Base-by-base conservation (phyloP, 345 rosid genomes). In the Gossypium rotundifolium region DNA sequence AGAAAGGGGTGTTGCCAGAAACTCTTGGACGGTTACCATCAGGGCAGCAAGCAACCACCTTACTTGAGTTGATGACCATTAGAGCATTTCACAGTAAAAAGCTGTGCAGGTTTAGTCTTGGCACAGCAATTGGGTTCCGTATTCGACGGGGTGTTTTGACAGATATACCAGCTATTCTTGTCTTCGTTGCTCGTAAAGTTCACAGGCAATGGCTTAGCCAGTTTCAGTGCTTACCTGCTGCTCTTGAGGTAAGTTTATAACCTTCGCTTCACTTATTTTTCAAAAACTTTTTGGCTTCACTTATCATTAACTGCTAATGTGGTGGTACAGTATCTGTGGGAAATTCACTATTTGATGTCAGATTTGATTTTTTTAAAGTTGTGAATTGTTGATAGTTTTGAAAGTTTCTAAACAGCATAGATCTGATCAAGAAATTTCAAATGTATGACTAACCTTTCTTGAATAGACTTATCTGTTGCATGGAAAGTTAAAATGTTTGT, bases 31-130 rank as follows among this genome's bases (percentile, higher is more conserved):
- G 83, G 73, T 79, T 87, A 78, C 97, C 94, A 0, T 84, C 88
- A 20, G 94, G 94, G 61, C 94, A 89, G 68, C 93, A 86, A 74
- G 97, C 97, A 54, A 84, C 87, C 38, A 91, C 94, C 2, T 76
- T 91, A 87, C 94, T 91, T 46, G 97, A 91, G 78, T 86, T 91
- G 64, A 88, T 91, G 97, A 91, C 97, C 27, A 91, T 89, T 67
- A 84, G 97, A 72, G 94, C 97, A 0, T 91, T 88, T 71, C 97
- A 91, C 67, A 91, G 94, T 86, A 91, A 91, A 83, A 87, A 88
- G 52, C 76, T 91, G 81, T 90, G 97, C 12, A 86, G 90, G 45
- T 91, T 83, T 68, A 89, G 97, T 80, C 92, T 91, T 33, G 97
- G 94, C 29, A 91, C 97, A 7, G 97, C 94, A 2, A 84, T 91